Conservation (phyloP, 2,329 filamentous ascomycete genomes). For the Fusarium albidum region DNA sequence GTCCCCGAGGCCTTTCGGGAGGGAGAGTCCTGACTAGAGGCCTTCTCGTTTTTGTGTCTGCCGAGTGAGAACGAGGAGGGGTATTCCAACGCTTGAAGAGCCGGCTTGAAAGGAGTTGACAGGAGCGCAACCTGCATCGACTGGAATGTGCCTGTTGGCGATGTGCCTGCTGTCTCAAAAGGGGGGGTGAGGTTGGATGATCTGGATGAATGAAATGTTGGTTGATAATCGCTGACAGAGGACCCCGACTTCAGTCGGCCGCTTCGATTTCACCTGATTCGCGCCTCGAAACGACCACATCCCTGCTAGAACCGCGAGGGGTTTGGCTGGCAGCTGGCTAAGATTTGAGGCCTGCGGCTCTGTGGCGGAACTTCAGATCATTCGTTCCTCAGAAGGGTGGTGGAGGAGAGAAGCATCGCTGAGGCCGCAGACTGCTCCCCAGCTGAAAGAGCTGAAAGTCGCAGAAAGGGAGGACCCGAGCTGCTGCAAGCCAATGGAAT, state of each 20-base stretch:
- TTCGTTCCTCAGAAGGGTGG: neutral
- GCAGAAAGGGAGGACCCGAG: neutral
- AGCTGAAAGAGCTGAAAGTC: slow-evolving; percentile 6
- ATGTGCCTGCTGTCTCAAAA: slow-evolving; percentile 1
- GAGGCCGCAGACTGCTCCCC: neutral
- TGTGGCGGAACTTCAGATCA: neutral
- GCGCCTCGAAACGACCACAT: neutral
- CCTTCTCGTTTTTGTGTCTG: too few relatives aligned
- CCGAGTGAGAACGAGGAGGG: too few relatives aligned
- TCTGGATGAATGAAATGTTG: neutral
- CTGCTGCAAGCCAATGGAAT: neutral
- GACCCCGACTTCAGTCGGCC: neutral
- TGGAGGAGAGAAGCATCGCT: neutral
- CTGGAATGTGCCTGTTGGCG: neutral
- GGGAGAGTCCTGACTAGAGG: too few relatives aligned
- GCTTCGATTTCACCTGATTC: slow-evolving; percentile 2
- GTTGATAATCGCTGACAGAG: slow-evolving; percentile 2
- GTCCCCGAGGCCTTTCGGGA: neutral
- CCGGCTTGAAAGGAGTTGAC: neutral
- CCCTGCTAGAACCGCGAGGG: neutral
- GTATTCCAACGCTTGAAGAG: neutral
- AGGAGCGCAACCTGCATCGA: neutral
- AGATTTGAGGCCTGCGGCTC: neutral
- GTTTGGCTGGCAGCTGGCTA: neutral
- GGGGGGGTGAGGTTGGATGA: neutral